Conservation (phyloP, 1,284 basidiomycete genomes). For the Xanthoconium separans region DNA sequence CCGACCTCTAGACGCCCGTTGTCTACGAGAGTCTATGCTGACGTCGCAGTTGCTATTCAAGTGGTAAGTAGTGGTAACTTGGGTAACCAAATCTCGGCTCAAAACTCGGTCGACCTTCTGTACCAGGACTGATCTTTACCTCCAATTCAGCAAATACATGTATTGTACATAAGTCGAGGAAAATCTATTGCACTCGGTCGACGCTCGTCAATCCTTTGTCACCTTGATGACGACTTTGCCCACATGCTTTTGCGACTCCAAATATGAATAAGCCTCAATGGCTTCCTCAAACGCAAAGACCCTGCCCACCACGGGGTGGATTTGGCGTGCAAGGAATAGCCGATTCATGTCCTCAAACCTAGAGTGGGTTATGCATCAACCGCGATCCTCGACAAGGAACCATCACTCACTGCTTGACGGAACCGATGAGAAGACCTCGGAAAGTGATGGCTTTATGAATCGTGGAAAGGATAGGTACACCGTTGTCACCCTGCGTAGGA, state of each 20-base stretch:
- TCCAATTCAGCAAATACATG: too few species aligned
- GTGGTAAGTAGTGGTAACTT: too few species aligned
- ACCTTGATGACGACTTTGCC: constrained; percentile 51
- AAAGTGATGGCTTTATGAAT: constrained; percentile 24
- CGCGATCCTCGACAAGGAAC: not conserved
- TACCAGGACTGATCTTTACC: too few species aligned
- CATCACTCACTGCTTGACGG: constrained; percentile 31
- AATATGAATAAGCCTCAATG: constrained; percentile 43
- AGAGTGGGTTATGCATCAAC: not conserved
- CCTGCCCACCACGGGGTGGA: constrained; percentile 49
- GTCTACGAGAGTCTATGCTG: too few species aligned
- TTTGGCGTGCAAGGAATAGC: constrained; percentile 40
- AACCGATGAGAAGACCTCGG: constrained; percentile 43
- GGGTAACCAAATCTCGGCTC: too few species aligned
- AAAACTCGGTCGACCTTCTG: too few species aligned
- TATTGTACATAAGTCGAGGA: not conserved
- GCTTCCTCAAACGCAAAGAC: constrained; percentile 51
- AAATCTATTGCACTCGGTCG: too few species aligned
- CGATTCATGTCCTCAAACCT: constrained; percentile 49
- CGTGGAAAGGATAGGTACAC: constrained; percentile 37
- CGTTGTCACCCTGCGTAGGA: constrained; percentile 16
- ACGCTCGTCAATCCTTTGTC: constrained; percentile 15
- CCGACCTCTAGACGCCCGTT: constrained; percentile 8
- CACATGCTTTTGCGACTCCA: constrained; percentile 44
- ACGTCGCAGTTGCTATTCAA: too few species aligned